Evolutionary conservation across 2,329 filamentous ascomycete species (phyloP).

Genomic region (Penicillium sp.): DNA sequence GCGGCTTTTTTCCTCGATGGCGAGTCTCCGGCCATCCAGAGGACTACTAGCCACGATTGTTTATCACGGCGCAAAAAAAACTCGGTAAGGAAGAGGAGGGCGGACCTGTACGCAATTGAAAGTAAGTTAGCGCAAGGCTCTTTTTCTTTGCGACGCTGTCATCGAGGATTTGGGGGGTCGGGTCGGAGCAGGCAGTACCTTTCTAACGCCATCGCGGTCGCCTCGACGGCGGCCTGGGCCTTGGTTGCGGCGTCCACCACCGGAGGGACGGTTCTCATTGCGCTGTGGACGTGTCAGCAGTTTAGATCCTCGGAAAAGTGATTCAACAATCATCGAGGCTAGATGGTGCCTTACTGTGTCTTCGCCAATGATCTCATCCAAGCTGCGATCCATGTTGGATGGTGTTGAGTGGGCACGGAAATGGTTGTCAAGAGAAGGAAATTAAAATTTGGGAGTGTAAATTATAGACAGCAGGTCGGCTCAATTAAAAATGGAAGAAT

Average conservation of each 20-base stretch:
- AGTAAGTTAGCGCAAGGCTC: conserved; percentile 11
- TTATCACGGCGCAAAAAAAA: conserved; percentile 40
- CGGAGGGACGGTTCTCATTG: conserved; percentile 26
- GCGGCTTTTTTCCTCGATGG: conserved; percentile 19
- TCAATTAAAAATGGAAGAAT: neutral
- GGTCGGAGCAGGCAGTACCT: conserved; percentile 56
- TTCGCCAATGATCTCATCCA: conserved; percentile 65
- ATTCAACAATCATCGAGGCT: neutral
- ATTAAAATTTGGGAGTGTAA: neutral
- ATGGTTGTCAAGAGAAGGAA: neutral
- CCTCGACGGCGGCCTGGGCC: conserved; percentile 74
- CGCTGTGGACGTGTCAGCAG: conserved; percentile 22
- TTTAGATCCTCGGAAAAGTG: neutral
- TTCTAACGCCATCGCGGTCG: conserved; percentile 85
- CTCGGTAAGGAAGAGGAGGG: conserved; percentile 43
- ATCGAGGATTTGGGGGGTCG: neutral
- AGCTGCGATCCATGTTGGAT: conserved; percentile 59
- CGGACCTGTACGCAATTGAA: conserved; percentile 35
- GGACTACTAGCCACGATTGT: conserved; percentile 22
- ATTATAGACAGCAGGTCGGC: neutral
- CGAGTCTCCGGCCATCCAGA: conserved; percentile 27
- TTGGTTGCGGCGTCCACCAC: conserved; percentile 40
- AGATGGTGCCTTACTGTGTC: conserved; percentile 50
- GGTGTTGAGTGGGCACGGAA: conserved; percentile 3
- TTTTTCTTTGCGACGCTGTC: conserved; percentile 5